Evolutionary conservation across 2,329 filamentous ascomycete species (phyloP), one percentile per base, ranked within the genome.

Genomic region (Penicillium sp.): DNA sequence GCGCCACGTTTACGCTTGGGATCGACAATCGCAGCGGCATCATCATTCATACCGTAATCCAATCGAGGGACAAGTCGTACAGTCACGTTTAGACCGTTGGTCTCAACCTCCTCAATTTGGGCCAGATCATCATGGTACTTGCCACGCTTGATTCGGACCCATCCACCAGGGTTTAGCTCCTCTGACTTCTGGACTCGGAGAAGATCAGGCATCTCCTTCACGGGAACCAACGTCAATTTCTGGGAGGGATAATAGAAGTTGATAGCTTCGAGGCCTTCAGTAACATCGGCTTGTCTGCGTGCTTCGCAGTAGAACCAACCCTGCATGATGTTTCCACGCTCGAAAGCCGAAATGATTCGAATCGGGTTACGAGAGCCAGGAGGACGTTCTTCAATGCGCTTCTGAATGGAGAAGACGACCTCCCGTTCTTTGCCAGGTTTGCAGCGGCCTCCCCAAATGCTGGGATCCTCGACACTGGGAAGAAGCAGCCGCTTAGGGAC

Each of bases 181-280:
- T 92, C 90, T 3, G 90, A 93, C 78, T 96, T 96, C 59, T 87
- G 88, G 27, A 96, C 91, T 51, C 92, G 87, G 19, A 99, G 82
- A n/a, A 99, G 84, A 75, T 98, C 95, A 1, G 95, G 93, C 88
- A 97, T 96, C 76, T 99, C 95, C 74, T 96, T 96, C 69, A 98
- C 92, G 49, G 95, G 91, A 43, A 99, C 92, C 51, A 98, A 81
- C 45, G 93, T 85, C 78, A 95, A 88, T 75, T 92, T 95, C 27
- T 86, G 89, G 55, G 92, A 87, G 53, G 93, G 91, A 73, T 97
- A 99, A 37, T 96, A 90, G 70, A 96, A 92, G 60, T 91, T 85
- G 69, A 99, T 85, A 43, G 88, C 90, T 60, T 96, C 91, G 43
- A 96, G 81, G 8, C 92, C 91, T 52, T 88, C 83, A 69, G 93